These are phyloP conservation scores for Ramaria sp. DNA, from an alignment of 768 basidiomycete genomes.

Conservation along the genomic window DNA sequence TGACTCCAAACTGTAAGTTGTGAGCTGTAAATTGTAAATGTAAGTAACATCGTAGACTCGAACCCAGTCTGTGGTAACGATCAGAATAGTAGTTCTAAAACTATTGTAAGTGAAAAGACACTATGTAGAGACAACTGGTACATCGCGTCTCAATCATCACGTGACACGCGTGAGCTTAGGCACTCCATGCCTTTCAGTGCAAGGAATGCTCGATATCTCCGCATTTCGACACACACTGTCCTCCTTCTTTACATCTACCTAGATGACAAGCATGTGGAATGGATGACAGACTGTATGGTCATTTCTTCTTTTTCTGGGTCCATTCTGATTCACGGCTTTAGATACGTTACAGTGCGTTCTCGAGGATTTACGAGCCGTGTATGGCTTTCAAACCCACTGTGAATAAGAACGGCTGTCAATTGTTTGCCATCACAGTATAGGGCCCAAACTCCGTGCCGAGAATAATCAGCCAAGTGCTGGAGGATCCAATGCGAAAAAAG, in stretches of 20 bases:
- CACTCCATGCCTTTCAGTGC: constrained; percentile 54
- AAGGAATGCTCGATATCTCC: constrained; percentile 74
- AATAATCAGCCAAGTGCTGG: constrained; percentile 33
- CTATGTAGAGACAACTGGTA: no score
- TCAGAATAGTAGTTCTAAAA: no score
- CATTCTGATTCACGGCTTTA: background rate
- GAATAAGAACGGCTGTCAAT: background rate
- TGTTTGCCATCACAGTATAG: constrained; percentile 33
- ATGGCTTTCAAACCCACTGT: constrained; percentile 10
- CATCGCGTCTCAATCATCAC: no score
- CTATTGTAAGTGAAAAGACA: no score
- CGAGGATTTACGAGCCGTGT: constrained; percentile 68
- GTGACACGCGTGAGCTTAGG: background rate
- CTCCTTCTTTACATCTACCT: constrained; percentile 87
- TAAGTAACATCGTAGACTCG: no score
- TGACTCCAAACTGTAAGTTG: background rate
- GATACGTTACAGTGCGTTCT: constrained; percentile 67
- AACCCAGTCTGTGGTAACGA: no score
- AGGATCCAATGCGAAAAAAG: constrained; percentile 44
- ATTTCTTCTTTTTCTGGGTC: background rate
- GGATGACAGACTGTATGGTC: constrained; percentile 67
- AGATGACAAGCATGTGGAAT: constrained; percentile 76
- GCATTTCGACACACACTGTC: constrained; percentile 60
- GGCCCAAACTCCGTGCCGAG: constrained; percentile 57
- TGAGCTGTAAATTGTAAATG: background rate